phyloP scores from a whole-genome alignment of 495 filamentous ascomycete species.

The Lasiosphaeria miniovina region DNA sequence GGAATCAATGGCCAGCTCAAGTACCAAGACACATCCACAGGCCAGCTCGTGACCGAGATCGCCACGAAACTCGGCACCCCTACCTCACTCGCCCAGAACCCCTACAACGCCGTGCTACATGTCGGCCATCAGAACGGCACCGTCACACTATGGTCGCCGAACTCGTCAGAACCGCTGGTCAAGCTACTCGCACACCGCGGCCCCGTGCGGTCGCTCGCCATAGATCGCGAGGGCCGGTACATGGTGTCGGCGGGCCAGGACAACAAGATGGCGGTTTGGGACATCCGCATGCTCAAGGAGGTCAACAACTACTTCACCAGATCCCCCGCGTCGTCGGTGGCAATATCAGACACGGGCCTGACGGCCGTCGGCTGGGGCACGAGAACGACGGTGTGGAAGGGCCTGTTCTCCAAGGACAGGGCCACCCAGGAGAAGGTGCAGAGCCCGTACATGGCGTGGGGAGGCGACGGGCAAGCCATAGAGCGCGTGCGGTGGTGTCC shows the following conservation, averaged over 20 bases:
- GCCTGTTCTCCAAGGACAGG: conserved; percentile 68
- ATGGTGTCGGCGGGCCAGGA: conserved; percentile 95
- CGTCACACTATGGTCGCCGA: conserved; percentile 95
- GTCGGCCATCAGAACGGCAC: conserved; percentile 91
- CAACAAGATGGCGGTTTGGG: conserved; percentile 90
- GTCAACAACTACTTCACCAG: conserved; percentile 87
- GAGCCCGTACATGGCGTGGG: conserved; percentile 90
- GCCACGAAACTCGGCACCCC: conserved; percentile 80
- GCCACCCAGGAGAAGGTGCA: conserved; percentile 73
- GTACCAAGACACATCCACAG: conserved; percentile 94
- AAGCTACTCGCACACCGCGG: conserved; percentile 94
- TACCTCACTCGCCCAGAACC: conserved; percentile 81
- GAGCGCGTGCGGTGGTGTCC: conserved; percentile 89
- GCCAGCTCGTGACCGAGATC: conserved; percentile 76
- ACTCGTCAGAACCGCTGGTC: conserved; percentile 77
- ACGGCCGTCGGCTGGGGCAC: conserved; percentile 93
- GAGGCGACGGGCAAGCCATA: conserved; percentile 77
- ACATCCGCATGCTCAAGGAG: conserved; percentile 89
- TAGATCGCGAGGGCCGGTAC: conserved; percentile 88
- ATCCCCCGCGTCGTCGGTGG: conserved; percentile 76
- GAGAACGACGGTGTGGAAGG: conserved; percentile 83
- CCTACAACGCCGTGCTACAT: conserved; percentile 86
- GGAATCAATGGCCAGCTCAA: conserved; percentile 82
- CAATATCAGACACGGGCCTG: conserved; percentile 83
- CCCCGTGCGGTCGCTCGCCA: conserved; percentile 80